Conservation (phyloP, 2,329 filamentous ascomycete genomes). For the Coniella lustricola region DNA sequence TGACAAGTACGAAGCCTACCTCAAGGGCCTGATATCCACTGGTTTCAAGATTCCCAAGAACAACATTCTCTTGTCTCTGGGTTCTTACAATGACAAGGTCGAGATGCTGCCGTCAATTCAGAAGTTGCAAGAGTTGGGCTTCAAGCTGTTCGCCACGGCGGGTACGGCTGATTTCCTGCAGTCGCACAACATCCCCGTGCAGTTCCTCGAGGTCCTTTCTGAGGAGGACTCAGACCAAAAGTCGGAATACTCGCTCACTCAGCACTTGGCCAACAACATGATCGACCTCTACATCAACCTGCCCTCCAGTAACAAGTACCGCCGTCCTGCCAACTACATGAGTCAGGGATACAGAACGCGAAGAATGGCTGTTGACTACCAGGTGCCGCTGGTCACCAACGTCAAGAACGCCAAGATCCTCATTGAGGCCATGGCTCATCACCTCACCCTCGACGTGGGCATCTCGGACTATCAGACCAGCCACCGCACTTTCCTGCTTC, state of each 20-base stretch:
- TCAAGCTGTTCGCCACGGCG: slow-evolving; percentile 91
- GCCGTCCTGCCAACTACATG: slow-evolving; percentile 96
- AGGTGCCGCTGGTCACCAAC: slow-evolving; percentile 94
- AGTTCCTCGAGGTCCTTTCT: slow-evolving; percentile 84
- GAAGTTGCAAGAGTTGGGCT: slow-evolving; percentile 84
- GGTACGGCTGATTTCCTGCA: slow-evolving; percentile 95
- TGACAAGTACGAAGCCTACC: slow-evolving; percentile 95
- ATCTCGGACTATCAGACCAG: slow-evolving; percentile 89
- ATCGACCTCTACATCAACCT: slow-evolving; percentile 99
- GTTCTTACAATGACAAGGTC: slow-evolving; percentile 95
- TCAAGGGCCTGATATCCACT: slow-evolving; percentile 92
- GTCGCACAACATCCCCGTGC: slow-evolving; percentile 84
- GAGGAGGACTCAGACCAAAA: slow-evolving; percentile 77
- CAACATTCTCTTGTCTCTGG: slow-evolving; percentile 92
- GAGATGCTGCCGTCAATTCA: slow-evolving; percentile 92
- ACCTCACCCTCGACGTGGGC: slow-evolving; percentile 77
- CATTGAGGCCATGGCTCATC: slow-evolving; percentile 85
- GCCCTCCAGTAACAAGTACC: slow-evolving; percentile 96
- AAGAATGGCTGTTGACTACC: slow-evolving; percentile 95
- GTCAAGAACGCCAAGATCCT: slow-evolving; percentile 99
- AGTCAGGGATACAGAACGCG: slow-evolving; percentile 94
- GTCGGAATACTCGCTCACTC: slow-evolving; percentile 92
- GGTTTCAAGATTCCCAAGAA: slow-evolving; percentile 94
- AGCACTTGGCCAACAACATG: slow-evolving; percentile 94
- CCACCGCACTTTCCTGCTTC: slow-evolving; percentile 65